phyloP scores from a whole-genome alignment of 371 early-diverging fungal genomes.

The Chytridium lagenaria region DNA sequence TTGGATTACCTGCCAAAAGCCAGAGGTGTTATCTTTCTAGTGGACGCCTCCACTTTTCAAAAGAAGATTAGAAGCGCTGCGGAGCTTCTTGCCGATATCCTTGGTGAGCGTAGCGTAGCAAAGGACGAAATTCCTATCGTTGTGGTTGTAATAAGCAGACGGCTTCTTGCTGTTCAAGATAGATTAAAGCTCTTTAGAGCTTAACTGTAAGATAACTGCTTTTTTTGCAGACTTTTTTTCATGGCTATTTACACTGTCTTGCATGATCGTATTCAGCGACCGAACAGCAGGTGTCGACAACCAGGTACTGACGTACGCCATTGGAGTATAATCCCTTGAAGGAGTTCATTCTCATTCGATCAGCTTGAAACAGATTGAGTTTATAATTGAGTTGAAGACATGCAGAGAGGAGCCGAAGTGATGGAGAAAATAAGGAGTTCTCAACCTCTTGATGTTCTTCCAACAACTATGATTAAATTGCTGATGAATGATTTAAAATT shows the following conservation, averaged over 20 bases:
- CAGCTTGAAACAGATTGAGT: conserved; percentile 4
- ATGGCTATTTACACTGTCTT: no score
- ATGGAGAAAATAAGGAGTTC: conserved; percentile 3
- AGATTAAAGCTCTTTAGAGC: no score
- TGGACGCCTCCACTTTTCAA: conserved; percentile 67
- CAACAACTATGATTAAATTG: background rate
- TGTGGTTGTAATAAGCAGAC: conserved; percentile 84
- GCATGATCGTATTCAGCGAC: conserved; percentile 22
- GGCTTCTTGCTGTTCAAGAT: no score
- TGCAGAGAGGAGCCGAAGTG: background rate
- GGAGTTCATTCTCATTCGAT: conserved; percentile 10
- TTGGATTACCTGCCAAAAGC: conserved; percentile 72
- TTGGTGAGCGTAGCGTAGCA: conserved; percentile 64
- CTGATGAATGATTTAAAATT: background rate
- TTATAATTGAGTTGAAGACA: conserved; percentile 10
- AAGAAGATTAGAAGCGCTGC: conserved; percentile 33
- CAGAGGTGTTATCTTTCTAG: conserved; percentile 75
- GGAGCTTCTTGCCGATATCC: conserved; percentile 77
- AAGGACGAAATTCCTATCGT: conserved; percentile 66
- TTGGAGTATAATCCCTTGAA: conserved; percentile 17
- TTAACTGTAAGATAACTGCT: no score
- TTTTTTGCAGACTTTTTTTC: no score
- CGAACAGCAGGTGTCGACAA: conserved; percentile 15
- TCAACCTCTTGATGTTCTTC: background rate
- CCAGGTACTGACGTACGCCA: background rate